Base-by-base conservation (phyloP, 208 protist genomes). In the Leishmania aethiopica region DNA sequence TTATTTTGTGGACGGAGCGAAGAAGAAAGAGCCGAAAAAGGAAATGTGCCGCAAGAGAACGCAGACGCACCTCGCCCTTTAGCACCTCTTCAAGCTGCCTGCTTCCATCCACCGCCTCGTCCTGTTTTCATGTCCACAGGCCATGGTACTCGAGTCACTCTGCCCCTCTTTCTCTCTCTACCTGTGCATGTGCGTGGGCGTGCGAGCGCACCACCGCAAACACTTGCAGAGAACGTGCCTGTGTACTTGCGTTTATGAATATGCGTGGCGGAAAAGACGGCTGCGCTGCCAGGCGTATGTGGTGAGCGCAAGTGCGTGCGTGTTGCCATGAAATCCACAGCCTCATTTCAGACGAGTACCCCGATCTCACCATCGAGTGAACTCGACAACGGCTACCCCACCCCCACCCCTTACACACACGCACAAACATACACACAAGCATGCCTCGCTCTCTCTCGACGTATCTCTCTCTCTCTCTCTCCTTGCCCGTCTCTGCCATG, bases 101-200 rank as follows among this genome's bases (percentile, higher is more conserved):
- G 28, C 62, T 13, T 69, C 11, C 32, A 1, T 69, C 15, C 32
- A 40, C 32, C 32, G 32, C 17, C 40, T 72, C 40, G 67, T 47
- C 40, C 67, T 72, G 22, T n/a, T 47, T 47, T 42, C 32, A 19
- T 72, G 6, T 7, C 11, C 40, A 49, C 32, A 3, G 35, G 67
- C 67, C 40, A 72, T 47, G 17, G 40, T 45, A 37, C 22, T 47
- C 71, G 35, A 84, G 82, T 62, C 47, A 60, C 40, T 57, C 51
- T 45, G 42, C 73, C 47, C 25, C 72, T 28, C 45, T 8, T n/a
- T 19, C 32, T 64, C 7, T 32, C n/a, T 28, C 28, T 64, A 32
- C 19, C 13, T 32, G 32, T 42, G 28, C 15, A 40, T 22, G 3
- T 69, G 62, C 32, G 32, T 42, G 25, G 15, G 62, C 42, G 62